Evolutionary conservation across 75 land plant species (phyloP).

Genomic region (Gnetum montanum): DNA sequence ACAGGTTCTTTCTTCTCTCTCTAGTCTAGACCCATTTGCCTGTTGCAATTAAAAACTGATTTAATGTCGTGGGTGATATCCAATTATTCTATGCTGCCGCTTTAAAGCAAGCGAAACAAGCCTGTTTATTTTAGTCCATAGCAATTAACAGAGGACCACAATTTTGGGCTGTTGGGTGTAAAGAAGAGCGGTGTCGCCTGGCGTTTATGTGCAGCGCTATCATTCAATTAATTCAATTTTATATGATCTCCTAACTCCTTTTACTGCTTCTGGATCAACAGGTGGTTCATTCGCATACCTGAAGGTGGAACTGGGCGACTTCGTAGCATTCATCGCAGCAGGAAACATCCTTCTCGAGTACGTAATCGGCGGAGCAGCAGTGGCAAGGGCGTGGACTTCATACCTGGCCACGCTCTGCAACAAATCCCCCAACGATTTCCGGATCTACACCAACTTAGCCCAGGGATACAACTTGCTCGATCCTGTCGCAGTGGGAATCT

Average conservation of each 20-base stretch:
- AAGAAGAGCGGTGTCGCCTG: too few relatives aligned
- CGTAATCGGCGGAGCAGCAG: conserved; percentile 58
- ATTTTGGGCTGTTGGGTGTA: too few relatives aligned
- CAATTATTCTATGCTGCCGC: too few relatives aligned
- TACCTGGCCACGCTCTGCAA: conserved; percentile 71
- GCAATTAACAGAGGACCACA: too few relatives aligned
- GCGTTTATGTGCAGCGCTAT: too few relatives aligned
- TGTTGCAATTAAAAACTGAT: too few relatives aligned
- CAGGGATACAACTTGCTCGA: conserved; percentile 46
- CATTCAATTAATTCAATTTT: too few relatives aligned
- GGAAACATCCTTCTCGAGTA: conserved; percentile 71
- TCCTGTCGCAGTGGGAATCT: conserved; percentile 58
- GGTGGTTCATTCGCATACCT: conserved; percentile 24
- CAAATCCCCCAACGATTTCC: conserved; percentile 37
- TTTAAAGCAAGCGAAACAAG: too few relatives aligned
- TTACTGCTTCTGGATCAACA: conserved; percentile 4
- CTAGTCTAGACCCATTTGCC: too few relatives aligned
- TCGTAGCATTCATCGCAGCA: conserved; percentile 76
- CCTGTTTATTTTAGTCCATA: too few relatives aligned
- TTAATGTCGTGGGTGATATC: too few relatives aligned
- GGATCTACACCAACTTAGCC: conserved; percentile 29
- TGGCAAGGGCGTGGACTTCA: conserved; percentile 70
- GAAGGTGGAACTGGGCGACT: conserved; percentile 69
- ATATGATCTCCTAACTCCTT: not conserved
- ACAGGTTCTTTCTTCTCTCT: too few relatives aligned